Base-by-base conservation (phyloP, 176 grass and related monocot genomes). In the Paspalum vaginatum region DNA sequence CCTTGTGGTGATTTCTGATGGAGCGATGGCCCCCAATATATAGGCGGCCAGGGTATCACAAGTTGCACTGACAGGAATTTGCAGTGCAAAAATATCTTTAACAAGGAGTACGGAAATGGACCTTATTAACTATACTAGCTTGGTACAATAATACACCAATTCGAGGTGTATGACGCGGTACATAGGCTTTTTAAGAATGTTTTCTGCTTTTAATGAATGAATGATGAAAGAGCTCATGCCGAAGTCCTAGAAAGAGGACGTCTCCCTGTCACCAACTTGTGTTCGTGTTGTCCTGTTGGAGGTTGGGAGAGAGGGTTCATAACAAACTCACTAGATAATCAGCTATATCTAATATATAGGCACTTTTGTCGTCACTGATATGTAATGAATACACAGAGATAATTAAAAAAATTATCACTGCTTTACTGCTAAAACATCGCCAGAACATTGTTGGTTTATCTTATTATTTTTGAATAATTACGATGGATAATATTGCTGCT, bases 21-120 rank as follows among this genome's bases (percentile, higher is more conserved):
- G 5, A 21, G 68, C 15, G 79, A 71, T 27, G 68, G 44, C 22
- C 76, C 75, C 55, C 46, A 49, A 85, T 89, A 81, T 85, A 76
- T 85, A 85, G 81, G 46, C 61, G 61, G 26, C 86, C 41, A 9
- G 46, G 49, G 53, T 8, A 50, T 10, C 73, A 70, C 27, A 7
- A 27, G 69, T 16, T 66, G 49, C 41, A 16, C 20, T 58, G 72
- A 80, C 18, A 16, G 24, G 8, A 60, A 13, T 40, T 39, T 41
- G 43, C 55, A 72, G 61, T 47, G 46, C 11, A 48, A 14, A n/a
- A 65, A 54, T n/a, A n/a, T 24, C 7, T 47, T 11, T 67, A 67
- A 11, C 50, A 43, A 55, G 62, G 8, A 53, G 20, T 43, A n/a
- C 20, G 48, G 61, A 1, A 46, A 53, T 6, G 40, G 40, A 17